These are phyloP conservation scores for Fusarium verticillioides DNA, from an alignment of 2,329 filamentous ascomycete species.

Conservation along the genomic window DNA sequence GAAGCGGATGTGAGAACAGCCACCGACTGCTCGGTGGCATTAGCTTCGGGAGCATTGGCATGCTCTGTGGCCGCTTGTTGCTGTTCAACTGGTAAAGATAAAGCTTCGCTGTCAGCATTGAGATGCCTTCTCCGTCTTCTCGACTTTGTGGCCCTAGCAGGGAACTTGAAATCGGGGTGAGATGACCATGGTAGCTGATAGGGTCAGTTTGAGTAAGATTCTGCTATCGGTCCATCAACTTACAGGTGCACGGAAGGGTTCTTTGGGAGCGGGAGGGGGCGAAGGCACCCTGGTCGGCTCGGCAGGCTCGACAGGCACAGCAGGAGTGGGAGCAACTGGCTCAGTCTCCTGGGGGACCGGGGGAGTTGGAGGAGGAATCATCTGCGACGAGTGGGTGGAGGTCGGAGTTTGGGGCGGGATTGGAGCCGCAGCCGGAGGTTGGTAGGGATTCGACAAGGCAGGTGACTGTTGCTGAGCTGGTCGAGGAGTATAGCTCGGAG, in stretches of 20 bases:
- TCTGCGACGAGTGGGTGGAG: constrained; percentile 61
- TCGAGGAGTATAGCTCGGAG: constrained; percentile 61
- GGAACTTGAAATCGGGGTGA: constrained; percentile 62
- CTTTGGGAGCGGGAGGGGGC: constrained; percentile 39
- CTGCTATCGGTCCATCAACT: constrained; percentile 22
- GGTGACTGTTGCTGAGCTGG: constrained; percentile 59
- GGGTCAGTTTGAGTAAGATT: background rate
- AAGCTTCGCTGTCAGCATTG: constrained; percentile 49
- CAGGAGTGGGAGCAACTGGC: constrained; percentile 42
- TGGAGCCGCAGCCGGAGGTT: constrained; percentile 60
- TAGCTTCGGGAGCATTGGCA: constrained; percentile 30
- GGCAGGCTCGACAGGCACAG: constrained; percentile 39
- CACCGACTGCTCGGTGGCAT: constrained; percentile 26
- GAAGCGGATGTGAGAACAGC: constrained; percentile 28
- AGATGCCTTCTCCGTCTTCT: constrained; percentile 58
- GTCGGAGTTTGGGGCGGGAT: constrained; percentile 63
- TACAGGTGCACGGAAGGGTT: constrained; percentile 63
- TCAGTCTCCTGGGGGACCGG: constrained; percentile 56
- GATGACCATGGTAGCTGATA: constrained; percentile 69
- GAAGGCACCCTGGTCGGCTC: constrained; percentile 41
- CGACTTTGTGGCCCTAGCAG: constrained; percentile 51
- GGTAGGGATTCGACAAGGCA: constrained; percentile 66
- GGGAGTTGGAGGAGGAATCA: constrained; percentile 58
- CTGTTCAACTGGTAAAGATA: constrained; percentile 57
- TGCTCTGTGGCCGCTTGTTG: constrained; percentile 49